Base-by-base conservation (phyloP, 2,329 filamentous ascomycete genomes). In the Hymenoscyphus fraxineus region DNA sequence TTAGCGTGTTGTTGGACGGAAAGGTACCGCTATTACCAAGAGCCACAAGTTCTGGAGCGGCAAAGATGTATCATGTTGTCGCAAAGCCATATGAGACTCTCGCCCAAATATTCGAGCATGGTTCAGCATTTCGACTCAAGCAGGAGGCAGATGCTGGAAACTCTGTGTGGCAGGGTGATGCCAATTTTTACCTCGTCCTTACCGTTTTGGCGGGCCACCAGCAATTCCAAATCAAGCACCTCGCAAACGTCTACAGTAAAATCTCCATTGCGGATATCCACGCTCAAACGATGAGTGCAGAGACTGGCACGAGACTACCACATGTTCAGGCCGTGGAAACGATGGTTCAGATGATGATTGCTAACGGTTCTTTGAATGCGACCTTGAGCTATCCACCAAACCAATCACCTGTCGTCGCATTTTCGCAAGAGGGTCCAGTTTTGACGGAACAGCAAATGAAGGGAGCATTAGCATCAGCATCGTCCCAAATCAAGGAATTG, bases 181-280 rank as follows among this genome's bases (percentile, higher is more conserved):
- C 85, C 58, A 98, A 96, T 72, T 76, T 79, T 3, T 85, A 88
- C 3, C 83, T 98, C 15, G 81, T 96, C 13, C 78, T 80, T 4
- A 86, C 92, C 74, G 88, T 94, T 12, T 76, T 89, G 47, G 79
- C 83, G 22, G 87, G 90, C 10, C 91, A 93, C 73, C 87, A 90
- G 70, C 87, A 88, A 71, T 92, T 89, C 79, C 88, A 90, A 65
- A 85, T 98, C 64, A 80, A 89, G 40, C 87, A 87, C 65, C 81
- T 98, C 32, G 87, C 88, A 56, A 83, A 85, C 61, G 87, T 91
- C 3, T 97, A 94, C 74, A 79, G 78, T 61, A 84, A 84, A 67
- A 78, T 88, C 40, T 82, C 83, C 16, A 79, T 88, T 39, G 70
- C 80, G 19, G 81, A 86, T 70, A 75, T 88, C 22, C 80, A 81